Conservation (phyloP, 306 rosid species). For the Glycine latifolia region DNA sequence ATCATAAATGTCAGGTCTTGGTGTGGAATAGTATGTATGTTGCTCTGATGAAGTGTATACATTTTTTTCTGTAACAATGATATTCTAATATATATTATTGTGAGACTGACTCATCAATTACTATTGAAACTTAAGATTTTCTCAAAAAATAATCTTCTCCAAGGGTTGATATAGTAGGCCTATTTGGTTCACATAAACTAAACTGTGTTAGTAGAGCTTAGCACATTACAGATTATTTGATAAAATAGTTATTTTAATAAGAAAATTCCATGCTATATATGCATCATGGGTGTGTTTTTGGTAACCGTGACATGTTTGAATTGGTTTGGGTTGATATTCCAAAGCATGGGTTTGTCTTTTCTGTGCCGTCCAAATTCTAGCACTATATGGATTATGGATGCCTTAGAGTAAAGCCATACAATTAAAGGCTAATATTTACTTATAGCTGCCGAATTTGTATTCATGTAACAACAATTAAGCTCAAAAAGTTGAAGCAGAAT, state of each 20-base stretch:
- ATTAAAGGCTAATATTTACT: constrained; percentile 18
- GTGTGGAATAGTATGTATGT: neutral
- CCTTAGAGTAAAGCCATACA: constrained; percentile 7
- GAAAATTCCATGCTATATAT: no score
- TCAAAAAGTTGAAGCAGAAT: neutral
- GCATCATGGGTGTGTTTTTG: neutral
- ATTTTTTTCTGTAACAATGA: no score
- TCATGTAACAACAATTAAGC: neutral
- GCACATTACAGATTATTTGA: neutral
- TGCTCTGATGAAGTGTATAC: no score
- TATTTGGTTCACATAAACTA: neutral
- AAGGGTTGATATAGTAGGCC: neutral
- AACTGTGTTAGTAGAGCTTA: neutral
- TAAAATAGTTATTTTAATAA: neutral
- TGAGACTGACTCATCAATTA: neutral
- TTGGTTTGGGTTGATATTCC: constrained; percentile 44
- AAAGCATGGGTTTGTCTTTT: constrained; percentile 46
- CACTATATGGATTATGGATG: constrained; percentile 11
- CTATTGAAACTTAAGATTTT: neutral
- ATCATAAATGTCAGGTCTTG: neutral
- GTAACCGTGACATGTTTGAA: constrained; percentile 29
- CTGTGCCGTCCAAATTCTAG: constrained; percentile 46
- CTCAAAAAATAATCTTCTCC: neutral
- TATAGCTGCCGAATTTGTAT: neutral
- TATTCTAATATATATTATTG: neutral